A percentile compares a stretch with the other conserved stretches of the same genome.
These are phyloP conservation scores for Neostapfia colusana DNA, from an alignment of 176 grass and related monocot genomes.

Conservation along the genomic window DNA sequence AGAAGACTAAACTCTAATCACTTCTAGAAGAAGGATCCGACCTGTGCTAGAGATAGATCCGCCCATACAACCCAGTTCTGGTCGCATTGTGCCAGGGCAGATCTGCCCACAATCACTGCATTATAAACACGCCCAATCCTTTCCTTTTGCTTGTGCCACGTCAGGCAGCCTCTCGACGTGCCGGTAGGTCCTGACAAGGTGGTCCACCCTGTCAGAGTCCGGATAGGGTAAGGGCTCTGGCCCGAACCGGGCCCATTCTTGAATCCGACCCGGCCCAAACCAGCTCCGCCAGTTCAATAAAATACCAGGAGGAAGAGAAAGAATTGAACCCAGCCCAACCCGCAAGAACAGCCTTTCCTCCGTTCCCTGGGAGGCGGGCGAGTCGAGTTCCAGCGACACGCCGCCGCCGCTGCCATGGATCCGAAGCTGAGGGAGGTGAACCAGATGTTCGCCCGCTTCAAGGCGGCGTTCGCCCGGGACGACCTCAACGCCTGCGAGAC, in stretches of 20 bases:
- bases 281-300: neutral
- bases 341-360: conserved; percentile 23
- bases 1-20: too few relatives aligned
- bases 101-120: too few relatives aligned
- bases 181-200: neutral
- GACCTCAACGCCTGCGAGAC: conserved; percentile 56
- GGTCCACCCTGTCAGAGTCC: neutral
- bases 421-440: conserved; percentile 66
- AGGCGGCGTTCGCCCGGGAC: conserved; percentile 62
- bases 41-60: too few relatives aligned
- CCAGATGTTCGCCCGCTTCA: conserved; percentile 82
- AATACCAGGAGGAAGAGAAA: neutral
- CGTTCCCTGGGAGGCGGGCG: neutral
- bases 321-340: conserved; percentile 6
- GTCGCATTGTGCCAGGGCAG: too few relatives aligned
- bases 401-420: conserved; percentile 67
- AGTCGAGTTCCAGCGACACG: neutral
- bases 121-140: too few relatives aligned
- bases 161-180: too few relatives aligned
- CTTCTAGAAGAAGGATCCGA: too few relatives aligned
- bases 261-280: neutral
- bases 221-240: neutral
- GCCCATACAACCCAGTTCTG: too few relatives aligned
- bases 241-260: neutral
- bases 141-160: too few relatives aligned